Conservation (phyloP, 2,329 filamentous ascomycete genomes). For the Pseudogymnoascus sp. region DNA sequence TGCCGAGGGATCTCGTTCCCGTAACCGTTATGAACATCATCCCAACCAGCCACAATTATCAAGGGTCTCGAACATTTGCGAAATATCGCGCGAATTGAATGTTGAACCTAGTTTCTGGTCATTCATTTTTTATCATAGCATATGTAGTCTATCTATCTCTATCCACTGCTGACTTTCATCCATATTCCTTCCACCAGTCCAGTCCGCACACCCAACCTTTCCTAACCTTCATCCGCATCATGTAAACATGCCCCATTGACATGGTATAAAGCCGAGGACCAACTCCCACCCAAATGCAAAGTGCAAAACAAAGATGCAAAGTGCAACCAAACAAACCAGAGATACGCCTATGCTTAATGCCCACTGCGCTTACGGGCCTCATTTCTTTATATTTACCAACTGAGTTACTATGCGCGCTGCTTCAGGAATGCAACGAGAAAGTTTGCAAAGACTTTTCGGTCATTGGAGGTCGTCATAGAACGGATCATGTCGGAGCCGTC, state of each 20-base stretch:
- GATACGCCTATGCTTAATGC: constrained; percentile 6
- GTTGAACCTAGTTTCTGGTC: neutral
- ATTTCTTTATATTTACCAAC: constrained; percentile 5
- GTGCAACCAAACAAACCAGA: constrained; percentile 6
- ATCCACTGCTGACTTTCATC: neutral
- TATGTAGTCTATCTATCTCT: constrained; percentile 6
- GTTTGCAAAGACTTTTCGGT: constrained; percentile 53
- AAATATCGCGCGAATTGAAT: neutral
- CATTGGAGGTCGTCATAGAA: constrained; percentile 48
- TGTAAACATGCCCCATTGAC: constrained; percentile 7
- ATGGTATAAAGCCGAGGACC: constrained; percentile 4
- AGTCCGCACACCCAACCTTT: neutral
- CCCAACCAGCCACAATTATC: constrained; percentile 1
- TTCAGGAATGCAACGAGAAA: constrained; percentile 56
- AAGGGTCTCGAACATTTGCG: neutral
- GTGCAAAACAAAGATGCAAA: constrained; percentile 5
- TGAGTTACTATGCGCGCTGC: constrained; percentile 17
- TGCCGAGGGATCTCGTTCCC: constrained; percentile 1
- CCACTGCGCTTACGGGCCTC: constrained; percentile 1
- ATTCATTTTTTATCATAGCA: constrained; percentile 1
- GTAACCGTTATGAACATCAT: constrained; percentile 1
- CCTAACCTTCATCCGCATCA: neutral
- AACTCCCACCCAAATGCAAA: constrained; percentile 7
- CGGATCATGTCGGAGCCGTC: constrained; percentile 53
- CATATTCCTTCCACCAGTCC: neutral